A percentile compares a stretch with the other conserved stretches of the same genome.
Conservation (phyloP, 768 basidiomycete genomes). For the Tulasnella sp. region DNA sequence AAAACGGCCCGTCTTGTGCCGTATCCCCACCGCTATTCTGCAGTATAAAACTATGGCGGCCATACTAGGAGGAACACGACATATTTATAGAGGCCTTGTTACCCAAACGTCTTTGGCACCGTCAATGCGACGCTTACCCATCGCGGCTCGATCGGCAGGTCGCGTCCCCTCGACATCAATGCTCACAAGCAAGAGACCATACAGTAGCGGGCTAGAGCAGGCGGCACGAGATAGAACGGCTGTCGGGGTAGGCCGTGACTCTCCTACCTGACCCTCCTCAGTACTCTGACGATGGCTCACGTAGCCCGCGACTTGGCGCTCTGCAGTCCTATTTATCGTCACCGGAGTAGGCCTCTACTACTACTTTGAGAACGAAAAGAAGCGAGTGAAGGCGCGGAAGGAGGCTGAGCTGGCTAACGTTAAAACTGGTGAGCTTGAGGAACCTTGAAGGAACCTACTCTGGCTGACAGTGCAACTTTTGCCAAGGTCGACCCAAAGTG, state of each 20-base stretch:
- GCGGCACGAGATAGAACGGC: slow-evolving; percentile 6
- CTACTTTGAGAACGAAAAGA: slow-evolving; percentile 86
- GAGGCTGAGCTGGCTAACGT: slow-evolving; percentile 32
- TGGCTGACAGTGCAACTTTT: background rate
- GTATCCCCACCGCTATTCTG: background rate
- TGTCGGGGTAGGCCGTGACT: slow-evolving; percentile 6
- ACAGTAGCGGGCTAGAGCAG: slow-evolving; percentile 6
- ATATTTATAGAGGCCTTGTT: background rate
- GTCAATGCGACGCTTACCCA: background rate
- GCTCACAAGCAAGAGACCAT: background rate
- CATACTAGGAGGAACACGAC: background rate
- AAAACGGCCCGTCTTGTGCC: background rate
- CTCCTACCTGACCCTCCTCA: background rate
- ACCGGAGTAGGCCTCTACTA: slow-evolving; percentile 71
- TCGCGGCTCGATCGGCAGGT: background rate
- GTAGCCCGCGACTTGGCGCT: slow-evolving; percentile 84
- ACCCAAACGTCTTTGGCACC: background rate
- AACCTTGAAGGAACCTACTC: slow-evolving; percentile 20
- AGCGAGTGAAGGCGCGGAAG: slow-evolving; percentile 57
- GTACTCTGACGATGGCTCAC: background rate
- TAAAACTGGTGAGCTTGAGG: slow-evolving; percentile 1
- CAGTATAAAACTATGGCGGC: background rate
- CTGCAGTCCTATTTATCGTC: slow-evolving; percentile 71
- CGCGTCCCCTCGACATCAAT: background rate
- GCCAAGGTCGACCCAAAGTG: slow-evolving; percentile 40